phyloP scores from a whole-genome alignment of 2,329 filamentous ascomycete species.

The Colletotrichum sp. region DNA sequence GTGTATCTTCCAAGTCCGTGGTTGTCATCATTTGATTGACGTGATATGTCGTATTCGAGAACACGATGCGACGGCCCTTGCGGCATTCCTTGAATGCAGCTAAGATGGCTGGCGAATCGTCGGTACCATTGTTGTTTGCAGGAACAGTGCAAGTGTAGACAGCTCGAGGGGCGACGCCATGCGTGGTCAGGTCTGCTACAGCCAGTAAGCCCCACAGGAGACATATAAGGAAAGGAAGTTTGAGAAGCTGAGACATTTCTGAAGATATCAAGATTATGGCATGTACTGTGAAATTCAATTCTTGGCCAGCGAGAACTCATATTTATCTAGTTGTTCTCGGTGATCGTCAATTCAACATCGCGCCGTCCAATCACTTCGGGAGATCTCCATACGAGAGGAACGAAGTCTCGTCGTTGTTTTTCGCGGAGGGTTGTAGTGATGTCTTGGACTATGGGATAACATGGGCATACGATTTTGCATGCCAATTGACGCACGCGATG shows the following conservation, averaged over 20 bases:
- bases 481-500: neutral
- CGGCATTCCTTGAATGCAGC: neutral
- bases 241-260: neutral
- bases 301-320: neutral
- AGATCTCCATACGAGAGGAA: neutral
- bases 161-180: neutral
- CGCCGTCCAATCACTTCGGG: neutral
- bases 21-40: neutral
- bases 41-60: neutral
- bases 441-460: neutral
- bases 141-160: neutral
- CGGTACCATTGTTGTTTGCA: neutral
- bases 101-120: neutral
- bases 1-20: neutral
- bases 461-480: neutral
- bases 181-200: neutral
- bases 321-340: neutral
- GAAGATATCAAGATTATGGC: fast-evolving
- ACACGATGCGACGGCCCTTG: neutral
- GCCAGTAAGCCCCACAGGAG: neutral
- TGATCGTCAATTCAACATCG: neutral
- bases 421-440: neutral
- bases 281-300: too few relatives aligned
- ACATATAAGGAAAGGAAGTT: fast-evolving
- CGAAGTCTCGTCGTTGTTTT: neutral